phyloP scores from a whole-genome alignment of 2,329 filamentous ascomycete species.

The Ceratocystis colombiana region DNA sequence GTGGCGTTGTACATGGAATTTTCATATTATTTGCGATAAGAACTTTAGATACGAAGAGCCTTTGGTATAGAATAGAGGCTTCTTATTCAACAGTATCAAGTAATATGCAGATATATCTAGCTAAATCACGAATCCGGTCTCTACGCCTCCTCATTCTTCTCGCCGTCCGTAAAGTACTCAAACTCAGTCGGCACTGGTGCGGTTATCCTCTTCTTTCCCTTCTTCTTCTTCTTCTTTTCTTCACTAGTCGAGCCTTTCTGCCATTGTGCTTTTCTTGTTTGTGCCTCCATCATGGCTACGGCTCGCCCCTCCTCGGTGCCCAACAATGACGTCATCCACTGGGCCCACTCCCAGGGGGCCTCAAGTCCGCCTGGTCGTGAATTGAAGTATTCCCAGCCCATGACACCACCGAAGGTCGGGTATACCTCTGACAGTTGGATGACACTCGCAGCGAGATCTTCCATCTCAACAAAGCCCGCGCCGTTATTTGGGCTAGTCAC shows the following conservation, averaged over 20 bases:
- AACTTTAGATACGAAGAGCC: not conserved
- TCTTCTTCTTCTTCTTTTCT: conserved; percentile 17
- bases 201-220: conserved; percentile 9
- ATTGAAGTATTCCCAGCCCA: conserved; percentile 96
- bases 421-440: conserved; percentile 41
- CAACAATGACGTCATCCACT: conserved; percentile 47
- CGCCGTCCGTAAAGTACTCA: conserved; percentile 33
- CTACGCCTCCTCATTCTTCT: conserved; percentile 7
- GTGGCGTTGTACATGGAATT: not conserved
- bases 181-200: conserved; percentile 30
- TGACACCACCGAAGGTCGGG: conserved; percentile 69
- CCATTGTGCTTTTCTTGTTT: conserved; percentile 26
- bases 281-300: conserved; percentile 27
- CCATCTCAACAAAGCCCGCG: conserved; percentile 40
- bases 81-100: not conserved
- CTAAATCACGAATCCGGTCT: not conserved
- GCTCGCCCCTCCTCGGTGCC: conserved; percentile 23
- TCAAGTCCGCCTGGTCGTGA: conserved; percentile 53
- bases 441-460: conserved; percentile 40
- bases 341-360: conserved; percentile 69
- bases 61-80: not conserved
- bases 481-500: conserved; percentile 72
- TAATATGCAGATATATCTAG: not conserved
- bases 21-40: not conserved
- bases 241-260: not conserved